Base-by-base conservation (phyloP, 768 basidiomycete genomes). In the Collybia mongolica region DNA sequence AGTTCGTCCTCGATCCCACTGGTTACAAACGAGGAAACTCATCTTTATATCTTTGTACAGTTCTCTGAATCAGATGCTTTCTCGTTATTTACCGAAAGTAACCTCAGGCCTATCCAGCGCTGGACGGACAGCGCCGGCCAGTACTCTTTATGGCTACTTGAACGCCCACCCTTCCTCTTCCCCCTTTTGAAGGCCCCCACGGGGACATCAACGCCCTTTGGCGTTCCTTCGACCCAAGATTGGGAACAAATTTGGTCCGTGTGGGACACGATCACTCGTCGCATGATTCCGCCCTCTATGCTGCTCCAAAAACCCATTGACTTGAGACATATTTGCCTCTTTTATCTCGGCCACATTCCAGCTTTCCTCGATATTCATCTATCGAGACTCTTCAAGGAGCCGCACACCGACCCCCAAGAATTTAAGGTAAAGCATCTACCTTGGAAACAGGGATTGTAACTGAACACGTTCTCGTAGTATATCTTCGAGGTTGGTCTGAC, bases 311-410 rank as follows among this genome's bases (percentile, higher is more conserved):
- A 91, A 64, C 95, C 96, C 2, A 98, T 98, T 53, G 86, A 97
- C 61, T 72, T 98, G 40, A 80, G 97, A 24, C 95, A 98, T 66
- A 93, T 96, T 49, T 96, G 93, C 61, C 76, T 98, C n/a, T 99
- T 99, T 71, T 98, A 98, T 67, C 62, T 92, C 11, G 96, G 96
- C 0, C 97, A 98, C 64, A 93, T 98, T 40, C 93, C 93, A 1
- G 78, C 90, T 17, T 97, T 96, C 72, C 67, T 95, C 54, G 95
- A 97, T 60, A 97, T 97, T 19, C 88, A 96, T 61, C 68, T 96
- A 42, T 90, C 90, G 2, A 76, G 78, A 43, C 67, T 93, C 11
- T 65, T 97, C 44, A 62, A 81, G 36, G 88, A 94, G 58, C 81
- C 86, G 1, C 82, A 91, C 58, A 93, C 93, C 0, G 84, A 93